Evolutionary conservation across 2,329 filamentous ascomycete species (phyloP).

Genomic region (Sclerotinia sclerotiorum): DNA sequence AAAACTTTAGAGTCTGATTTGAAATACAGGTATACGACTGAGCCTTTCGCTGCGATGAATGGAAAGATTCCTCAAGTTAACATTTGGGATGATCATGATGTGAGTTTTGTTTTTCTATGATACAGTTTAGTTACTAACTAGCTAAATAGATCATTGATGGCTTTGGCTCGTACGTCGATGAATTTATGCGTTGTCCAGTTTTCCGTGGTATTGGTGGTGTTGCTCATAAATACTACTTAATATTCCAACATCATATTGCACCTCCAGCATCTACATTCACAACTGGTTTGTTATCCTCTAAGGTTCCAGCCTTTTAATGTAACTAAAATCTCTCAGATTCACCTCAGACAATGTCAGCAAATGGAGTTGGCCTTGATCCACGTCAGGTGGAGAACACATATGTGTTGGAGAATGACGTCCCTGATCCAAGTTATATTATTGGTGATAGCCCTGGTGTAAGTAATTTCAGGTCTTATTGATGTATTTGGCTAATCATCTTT

Average conservation of each 20-base stretch:
- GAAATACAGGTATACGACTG: slow-evolving; percentile 68
- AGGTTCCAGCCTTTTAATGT: not conserved
- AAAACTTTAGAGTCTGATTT: slow-evolving; percentile 47
- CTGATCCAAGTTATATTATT: slow-evolving; percentile 66
- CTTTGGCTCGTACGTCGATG: slow-evolving; percentile 88
- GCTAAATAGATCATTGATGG: slow-evolving; percentile 71
- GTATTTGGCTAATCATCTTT: slow-evolving; percentile 12
- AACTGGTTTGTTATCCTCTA: slow-evolving; percentile 56
- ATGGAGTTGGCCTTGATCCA: slow-evolving; percentile 61
- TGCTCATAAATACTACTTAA: slow-evolving; percentile 96
- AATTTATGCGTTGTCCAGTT: slow-evolving; percentile 90
- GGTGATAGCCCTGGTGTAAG: slow-evolving; percentile 57
- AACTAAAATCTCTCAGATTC: slow-evolving; percentile 39
- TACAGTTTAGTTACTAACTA: not conserved
- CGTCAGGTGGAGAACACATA: slow-evolving; percentile 73
- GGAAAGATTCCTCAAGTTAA: slow-evolving; percentile 95
- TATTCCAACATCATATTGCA: slow-evolving; percentile 93
- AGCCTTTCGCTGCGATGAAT: slow-evolving; percentile 81
- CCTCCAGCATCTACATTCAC: slow-evolving; percentile 86
- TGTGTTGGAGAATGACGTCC: slow-evolving; percentile 59
- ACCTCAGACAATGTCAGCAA: slow-evolving; percentile 54
- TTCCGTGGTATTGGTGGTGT: slow-evolving; percentile 89
- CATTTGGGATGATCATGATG: slow-evolving; percentile 95
- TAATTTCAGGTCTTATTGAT: not conserved
- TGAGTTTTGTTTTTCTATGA: slow-evolving; percentile 42